A percentile compares a stretch with the other conserved stretches of the same genome.
These are phyloP conservation scores for Pleurotus ostreatus DNA, from an alignment of 768 basidiomycete species.

Conservation along the genomic window DNA sequence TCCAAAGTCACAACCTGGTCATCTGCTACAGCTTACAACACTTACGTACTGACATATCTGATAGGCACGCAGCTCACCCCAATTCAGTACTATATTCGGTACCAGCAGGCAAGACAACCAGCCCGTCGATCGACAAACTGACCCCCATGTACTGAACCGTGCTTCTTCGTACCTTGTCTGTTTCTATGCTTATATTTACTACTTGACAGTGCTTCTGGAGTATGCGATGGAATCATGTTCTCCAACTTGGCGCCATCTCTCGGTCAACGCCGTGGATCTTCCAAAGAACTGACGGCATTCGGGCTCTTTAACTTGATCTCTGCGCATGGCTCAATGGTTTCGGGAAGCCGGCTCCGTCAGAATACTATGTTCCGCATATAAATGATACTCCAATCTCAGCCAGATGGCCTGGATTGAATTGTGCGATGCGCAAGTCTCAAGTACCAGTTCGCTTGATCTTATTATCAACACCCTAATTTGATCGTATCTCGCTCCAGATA, in stretches of 20 bases:
- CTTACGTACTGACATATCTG: constrained; percentile 17
- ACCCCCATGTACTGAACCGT: background rate
- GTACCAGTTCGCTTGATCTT: background rate
- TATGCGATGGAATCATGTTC: constrained; percentile 4
- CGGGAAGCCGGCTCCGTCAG: constrained; percentile 6
- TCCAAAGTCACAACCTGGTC: background rate
- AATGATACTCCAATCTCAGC: constrained; percentile 4
- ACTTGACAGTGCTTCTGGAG: constrained; percentile 2
- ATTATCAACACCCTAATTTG: background rate
- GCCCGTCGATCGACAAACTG: constrained; percentile 3
- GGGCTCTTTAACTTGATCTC: constrained; percentile 4
- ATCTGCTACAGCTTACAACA: background rate
- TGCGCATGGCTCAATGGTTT: constrained; percentile 5
- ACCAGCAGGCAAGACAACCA: constrained; percentile 2
- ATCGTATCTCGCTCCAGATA: constrained; percentile 1
- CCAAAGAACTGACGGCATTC: constrained; percentile 9
- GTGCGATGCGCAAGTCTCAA: background rate
- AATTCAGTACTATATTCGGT: constrained; percentile 3
- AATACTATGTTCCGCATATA: background rate
- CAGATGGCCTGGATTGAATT: constrained; percentile 2
- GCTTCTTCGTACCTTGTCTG: constrained; percentile 5
- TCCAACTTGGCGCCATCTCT: constrained; percentile 3
- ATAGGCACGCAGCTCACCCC: constrained; percentile 16
- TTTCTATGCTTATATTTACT: constrained; percentile 5
- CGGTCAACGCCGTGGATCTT: constrained; percentile 10